Evolutionary conservation across 176 grass and related monocot species (phyloP).

Genomic region (Oryza glaberrima): DNA sequence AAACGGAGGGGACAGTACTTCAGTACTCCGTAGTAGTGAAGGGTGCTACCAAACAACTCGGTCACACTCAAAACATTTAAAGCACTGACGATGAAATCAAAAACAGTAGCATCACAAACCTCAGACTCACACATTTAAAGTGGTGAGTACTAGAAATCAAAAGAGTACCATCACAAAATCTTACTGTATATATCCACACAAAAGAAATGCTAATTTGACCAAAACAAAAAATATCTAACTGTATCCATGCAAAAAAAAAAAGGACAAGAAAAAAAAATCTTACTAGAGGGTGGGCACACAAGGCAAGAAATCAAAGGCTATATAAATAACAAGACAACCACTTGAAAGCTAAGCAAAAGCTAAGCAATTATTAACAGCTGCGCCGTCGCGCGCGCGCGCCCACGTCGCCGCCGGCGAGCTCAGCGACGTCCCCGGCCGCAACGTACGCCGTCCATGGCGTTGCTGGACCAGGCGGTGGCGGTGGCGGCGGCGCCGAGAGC

Average conservation of each 20-base stretch:
- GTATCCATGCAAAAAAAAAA: not conserved
- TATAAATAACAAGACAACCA: not conserved
- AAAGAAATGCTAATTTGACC: not conserved
- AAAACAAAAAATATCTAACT: not conserved
- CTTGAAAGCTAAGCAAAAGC: not conserved
- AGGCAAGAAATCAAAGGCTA: not conserved
- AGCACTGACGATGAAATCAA: no score
- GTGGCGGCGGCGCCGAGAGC: not conserved
- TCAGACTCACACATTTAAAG: not conserved
- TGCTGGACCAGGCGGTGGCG: not conserved
- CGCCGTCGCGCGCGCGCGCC: not conserved
- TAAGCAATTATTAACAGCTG: not conserved
- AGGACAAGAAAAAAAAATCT: not conserved
- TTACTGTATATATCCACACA: not conserved
- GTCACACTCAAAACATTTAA: no score
- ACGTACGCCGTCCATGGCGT: constrained; percentile 1
- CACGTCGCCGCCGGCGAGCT: constrained; percentile 13
- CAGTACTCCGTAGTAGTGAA: no score
- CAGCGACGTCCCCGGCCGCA: not conserved
- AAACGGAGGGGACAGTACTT: no score
- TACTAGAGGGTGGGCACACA: not conserved
- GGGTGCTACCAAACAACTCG: no score
- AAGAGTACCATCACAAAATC: no score
- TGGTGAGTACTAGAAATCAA: not conserved
- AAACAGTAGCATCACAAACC: not conserved